These are phyloP conservation scores for Penium margaritaceum DNA, from an alignment of 139 green algal species.

Conservation along the genomic window DNA sequence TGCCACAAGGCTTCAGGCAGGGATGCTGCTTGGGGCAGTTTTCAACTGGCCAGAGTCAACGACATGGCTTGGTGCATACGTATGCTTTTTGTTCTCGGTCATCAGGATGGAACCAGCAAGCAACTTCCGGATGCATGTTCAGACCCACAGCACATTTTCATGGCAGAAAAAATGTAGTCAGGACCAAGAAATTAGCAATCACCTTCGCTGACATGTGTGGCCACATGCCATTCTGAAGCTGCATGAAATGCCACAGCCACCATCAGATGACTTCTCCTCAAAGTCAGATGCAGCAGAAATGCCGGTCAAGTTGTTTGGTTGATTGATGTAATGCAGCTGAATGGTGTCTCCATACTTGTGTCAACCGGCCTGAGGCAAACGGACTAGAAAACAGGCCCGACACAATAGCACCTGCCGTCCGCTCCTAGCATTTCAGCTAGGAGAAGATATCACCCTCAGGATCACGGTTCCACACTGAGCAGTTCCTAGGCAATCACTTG, in stretches of 20 bases:
- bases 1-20: constrained; percentile 11
- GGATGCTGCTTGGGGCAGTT: constrained; percentile 13
- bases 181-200: neutral
- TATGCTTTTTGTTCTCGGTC: constrained; percentile 17
- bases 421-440: too few species aligned
- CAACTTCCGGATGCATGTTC: neutral
- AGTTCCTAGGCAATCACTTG: too few species aligned
- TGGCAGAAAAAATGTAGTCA: too few species aligned
- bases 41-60: neutral
- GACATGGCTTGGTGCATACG: constrained; percentile 31
- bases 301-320: neutral
- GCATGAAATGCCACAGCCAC: neutral
- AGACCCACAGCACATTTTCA: too few species aligned
- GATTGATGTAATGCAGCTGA: neutral
- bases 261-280: neutral
- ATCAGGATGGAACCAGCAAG: constrained; percentile 18
- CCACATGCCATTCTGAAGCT: constrained; percentile 20
- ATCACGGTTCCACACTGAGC: too few species aligned
- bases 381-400: too few species aligned
- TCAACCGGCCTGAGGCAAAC: too few species aligned
- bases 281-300: neutral
- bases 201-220: constrained; percentile 31
- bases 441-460: too few species aligned
- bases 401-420: too few species aligned
- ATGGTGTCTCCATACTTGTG: neutral